A percentile compares a stretch with the other conserved stretches of the same genome.
These are phyloP conservation scores for Barnettozyma pratensis DNA, from an alignment of 805 yeast genomes.

Conservation along the genomic window DNA sequence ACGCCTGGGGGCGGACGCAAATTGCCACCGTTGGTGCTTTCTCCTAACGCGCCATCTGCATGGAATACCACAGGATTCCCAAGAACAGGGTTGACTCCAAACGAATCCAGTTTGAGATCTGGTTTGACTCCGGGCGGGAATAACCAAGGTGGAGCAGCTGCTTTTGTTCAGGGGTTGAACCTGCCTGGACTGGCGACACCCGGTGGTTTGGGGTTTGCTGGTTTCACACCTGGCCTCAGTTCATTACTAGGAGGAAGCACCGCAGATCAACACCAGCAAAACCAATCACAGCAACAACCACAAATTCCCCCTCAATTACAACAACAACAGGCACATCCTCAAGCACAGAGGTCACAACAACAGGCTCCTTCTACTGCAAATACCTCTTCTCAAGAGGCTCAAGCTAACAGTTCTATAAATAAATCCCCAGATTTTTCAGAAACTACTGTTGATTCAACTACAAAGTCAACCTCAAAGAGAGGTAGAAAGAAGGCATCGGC, in stretches of 20 bases:
- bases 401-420: not conserved
- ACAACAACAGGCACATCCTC: not conserved
- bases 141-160: conserved; percentile 29
- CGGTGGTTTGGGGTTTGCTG: conserved; percentile 20
- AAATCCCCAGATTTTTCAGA: not conserved
- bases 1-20: conserved; percentile 52
- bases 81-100: conserved; percentile 65
- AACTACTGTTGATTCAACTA: not conserved
- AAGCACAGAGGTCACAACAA: not conserved
- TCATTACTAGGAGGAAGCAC: conserved; percentile 19
- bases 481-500: conserved; percentile 11
- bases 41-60: conserved; percentile 22
- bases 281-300: not conserved
- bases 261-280: conserved; percentile 8
- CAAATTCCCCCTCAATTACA: not conserved
- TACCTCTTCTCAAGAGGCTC: not conserved
- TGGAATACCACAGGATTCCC: conserved; percentile 25
- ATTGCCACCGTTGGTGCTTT: conserved; percentile 41
- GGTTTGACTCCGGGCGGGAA: conserved; percentile 64
- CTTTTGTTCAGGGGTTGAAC: conserved; percentile 28
- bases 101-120: conserved; percentile 64
- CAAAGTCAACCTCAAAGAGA: conserved; percentile 7
- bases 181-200: conserved; percentile 23
- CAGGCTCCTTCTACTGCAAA: not conserved
- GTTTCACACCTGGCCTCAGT: conserved; percentile 33